Evolutionary conservation across 2,329 filamentous ascomycete species (phyloP).

Genomic region (Hypoxylon sp.): DNA sequence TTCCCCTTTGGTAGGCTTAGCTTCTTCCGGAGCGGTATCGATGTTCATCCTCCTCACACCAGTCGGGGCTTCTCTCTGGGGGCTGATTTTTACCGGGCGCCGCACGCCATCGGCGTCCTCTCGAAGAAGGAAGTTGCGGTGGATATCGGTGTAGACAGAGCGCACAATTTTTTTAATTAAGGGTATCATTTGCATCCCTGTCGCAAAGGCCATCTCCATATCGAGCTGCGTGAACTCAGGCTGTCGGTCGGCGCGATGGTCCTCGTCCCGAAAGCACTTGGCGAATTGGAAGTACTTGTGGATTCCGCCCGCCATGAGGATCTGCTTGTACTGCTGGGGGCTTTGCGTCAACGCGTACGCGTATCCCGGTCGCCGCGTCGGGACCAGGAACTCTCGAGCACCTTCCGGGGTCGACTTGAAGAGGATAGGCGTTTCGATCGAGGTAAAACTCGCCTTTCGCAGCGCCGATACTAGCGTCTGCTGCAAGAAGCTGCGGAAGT

Average conservation of each 20-base stretch:
- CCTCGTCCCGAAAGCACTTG: conserved; percentile 94
- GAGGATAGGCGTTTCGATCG: conserved; percentile 91
- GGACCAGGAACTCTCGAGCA: conserved; percentile 93
- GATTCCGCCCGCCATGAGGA: conserved; percentile 92
- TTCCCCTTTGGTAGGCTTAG: too few relatives aligned
- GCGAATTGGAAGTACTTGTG: conserved; percentile 91
- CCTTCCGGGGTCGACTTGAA: conserved; percentile 99
- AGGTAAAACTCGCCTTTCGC: conserved; percentile 66
- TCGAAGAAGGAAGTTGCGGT: conserved; percentile 56
- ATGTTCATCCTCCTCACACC: too few relatives aligned
- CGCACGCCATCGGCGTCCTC: conserved; percentile 47
- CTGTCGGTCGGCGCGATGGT: conserved; percentile 89
- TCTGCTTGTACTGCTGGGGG: conserved; percentile 98
- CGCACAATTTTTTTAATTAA: conserved; percentile 58
- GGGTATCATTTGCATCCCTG: conserved; percentile 78
- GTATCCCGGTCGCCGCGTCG: conserved; percentile 78
- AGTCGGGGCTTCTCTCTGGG: not conserved
- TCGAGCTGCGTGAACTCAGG: conserved; percentile 98
- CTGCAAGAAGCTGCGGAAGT: conserved; percentile 72
- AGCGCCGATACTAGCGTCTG: conserved; percentile 51
- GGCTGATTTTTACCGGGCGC: conserved; percentile 20
- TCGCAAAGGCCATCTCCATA: conserved; percentile 91
- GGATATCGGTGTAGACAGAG: conserved; percentile 62
- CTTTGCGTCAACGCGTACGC: conserved; percentile 96
- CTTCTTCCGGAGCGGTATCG: too few relatives aligned